Base-by-base conservation (phyloP, 164 flowering plant species). In the Vitis riparia region DNA sequence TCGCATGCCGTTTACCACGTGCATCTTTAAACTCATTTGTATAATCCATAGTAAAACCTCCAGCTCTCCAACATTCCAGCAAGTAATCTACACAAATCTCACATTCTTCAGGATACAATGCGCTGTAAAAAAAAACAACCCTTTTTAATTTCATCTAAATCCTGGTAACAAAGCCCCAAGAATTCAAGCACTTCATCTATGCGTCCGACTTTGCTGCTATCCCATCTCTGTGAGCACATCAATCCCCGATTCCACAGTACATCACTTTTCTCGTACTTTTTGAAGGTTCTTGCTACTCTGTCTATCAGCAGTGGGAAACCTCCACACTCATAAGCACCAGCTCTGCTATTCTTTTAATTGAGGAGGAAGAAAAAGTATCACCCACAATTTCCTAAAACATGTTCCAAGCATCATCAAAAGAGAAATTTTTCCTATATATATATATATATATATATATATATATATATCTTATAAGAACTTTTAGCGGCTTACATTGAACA, bases 31-130 rank as follows among this genome's bases (percentile, higher is more conserved):
- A 48, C 5, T 52, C 53, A 7, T 32, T 10, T 3, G 1, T 51
- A 15, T 23, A 19, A 51, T 23, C 7, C 37, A 74, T 59, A 17
- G 19, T 17, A 16, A 73, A 30, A 7, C 71, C 61, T 23, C 77
- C 83, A 3, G 69, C 71, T 17, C 16, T 66, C 78, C 83, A 75
- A 32, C 71, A 76, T 48, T 63, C 75, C 16, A 79, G 11, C 66
- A 76, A 56, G 49, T 68, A 44, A 30, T 56, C 69, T 11, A 5
- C 51, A 2, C 51, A n/a, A 8, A 76, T 60, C 2, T 70, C 63
- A 49, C 51, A 3, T 15, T 70, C 82, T 53, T 73, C 77, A 0
- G 79, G 82, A 68, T 57, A 76, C 47, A 76, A 32, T n/a, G 77
- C 75, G 11, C 75, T 56, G 37, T 75, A n/a, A 76, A 1, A 75